These are phyloP conservation scores for Fusarium penzigii DNA, from an alignment of 2,329 filamentous ascomycete genomes.

Conservation along the genomic window DNA sequence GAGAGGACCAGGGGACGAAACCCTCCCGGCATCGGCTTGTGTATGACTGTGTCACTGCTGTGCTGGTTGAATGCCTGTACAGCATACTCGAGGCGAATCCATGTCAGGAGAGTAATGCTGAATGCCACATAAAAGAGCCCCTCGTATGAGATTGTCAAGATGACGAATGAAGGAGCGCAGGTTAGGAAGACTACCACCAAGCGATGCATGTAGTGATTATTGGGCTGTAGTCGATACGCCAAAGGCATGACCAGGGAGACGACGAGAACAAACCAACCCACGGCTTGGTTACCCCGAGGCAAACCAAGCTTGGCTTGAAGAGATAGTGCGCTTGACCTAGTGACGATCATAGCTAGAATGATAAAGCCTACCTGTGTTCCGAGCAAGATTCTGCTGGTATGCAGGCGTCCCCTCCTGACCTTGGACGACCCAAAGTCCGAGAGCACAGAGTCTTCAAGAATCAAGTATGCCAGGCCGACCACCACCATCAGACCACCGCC, in stretches of 20 bases:
- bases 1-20: constrained; percentile 72
- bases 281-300: constrained; percentile 81
- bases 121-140: constrained; percentile 95
- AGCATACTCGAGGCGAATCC: constrained; percentile 89
- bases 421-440: constrained; percentile 41
- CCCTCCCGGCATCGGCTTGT: constrained; percentile 5
- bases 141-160: constrained; percentile 96
- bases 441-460: constrained; percentile 69
- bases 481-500: constrained; percentile 78
- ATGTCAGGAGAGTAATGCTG: constrained; percentile 76
- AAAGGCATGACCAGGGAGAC: constrained; percentile 77
- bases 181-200: constrained; percentile 87
- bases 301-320: constrained; percentile 83
- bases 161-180: constrained; percentile 91
- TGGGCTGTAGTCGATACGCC: constrained; percentile 77
- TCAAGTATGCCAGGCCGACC: constrained; percentile 75
- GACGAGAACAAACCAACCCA: constrained; percentile 80
- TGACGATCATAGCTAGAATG: constrained; percentile 80
- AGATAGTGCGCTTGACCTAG: constrained; percentile 80
- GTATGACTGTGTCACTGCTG: constrained; percentile 5
- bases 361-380: constrained; percentile 79
- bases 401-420: constrained; percentile 34
- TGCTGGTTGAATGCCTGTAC: constrained; percentile 42
- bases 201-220: constrained; percentile 86
- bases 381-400: constrained; percentile 59